These are phyloP conservation scores for Fusarium foetens DNA, from an alignment of 2,329 filamentous ascomycete genomes.

Conservation along the genomic window DNA sequence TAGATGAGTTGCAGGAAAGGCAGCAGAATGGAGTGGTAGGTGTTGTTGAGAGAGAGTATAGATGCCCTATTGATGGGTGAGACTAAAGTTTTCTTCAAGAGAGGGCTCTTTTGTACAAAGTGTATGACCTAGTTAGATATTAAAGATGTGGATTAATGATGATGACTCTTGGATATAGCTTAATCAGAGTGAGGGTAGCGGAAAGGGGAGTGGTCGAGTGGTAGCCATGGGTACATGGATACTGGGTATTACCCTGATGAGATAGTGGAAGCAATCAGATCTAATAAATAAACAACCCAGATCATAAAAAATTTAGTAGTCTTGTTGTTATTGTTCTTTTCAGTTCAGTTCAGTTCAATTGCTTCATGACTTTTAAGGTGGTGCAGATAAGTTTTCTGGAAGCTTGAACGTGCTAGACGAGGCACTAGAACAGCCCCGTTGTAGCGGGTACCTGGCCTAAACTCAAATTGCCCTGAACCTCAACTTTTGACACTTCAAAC, in stretches of 20 bases:
- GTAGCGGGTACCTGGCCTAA: slow-evolving; percentile 29
- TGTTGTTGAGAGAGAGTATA: slow-evolving; percentile 61
- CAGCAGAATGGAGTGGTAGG: slow-evolving; percentile 60
- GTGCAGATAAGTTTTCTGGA: slow-evolving; percentile 20
- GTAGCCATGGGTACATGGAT: neutral
- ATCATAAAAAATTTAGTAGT: neutral
- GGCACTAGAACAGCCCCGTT: slow-evolving; percentile 15
- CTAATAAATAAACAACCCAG: neutral
- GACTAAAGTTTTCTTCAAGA: neutral
- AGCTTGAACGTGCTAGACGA: neutral
- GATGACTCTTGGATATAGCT: slow-evolving; percentile 29
- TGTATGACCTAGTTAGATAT: slow-evolving; percentile 40
- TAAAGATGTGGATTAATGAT: slow-evolving; percentile 41
- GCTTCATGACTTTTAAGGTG: neutral
- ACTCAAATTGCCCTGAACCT: neutral
- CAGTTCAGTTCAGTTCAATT: neutral
- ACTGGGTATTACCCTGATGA: neutral
- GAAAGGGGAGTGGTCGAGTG: neutral
- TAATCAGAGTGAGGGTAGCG: neutral
- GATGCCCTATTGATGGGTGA: slow-evolving; percentile 67
- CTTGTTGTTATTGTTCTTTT: neutral
- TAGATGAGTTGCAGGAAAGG: slow-evolving; percentile 71
- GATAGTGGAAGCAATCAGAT: neutral
- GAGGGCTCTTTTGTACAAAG: slow-evolving; percentile 37
- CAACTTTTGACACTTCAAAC: slow-evolving; percentile 9